Evolutionary conservation across 2,329 filamentous ascomycete species (phyloP), one percentile per base, ranked within the genome.

Genomic region (Pseudocercospora crystallina): DNA sequence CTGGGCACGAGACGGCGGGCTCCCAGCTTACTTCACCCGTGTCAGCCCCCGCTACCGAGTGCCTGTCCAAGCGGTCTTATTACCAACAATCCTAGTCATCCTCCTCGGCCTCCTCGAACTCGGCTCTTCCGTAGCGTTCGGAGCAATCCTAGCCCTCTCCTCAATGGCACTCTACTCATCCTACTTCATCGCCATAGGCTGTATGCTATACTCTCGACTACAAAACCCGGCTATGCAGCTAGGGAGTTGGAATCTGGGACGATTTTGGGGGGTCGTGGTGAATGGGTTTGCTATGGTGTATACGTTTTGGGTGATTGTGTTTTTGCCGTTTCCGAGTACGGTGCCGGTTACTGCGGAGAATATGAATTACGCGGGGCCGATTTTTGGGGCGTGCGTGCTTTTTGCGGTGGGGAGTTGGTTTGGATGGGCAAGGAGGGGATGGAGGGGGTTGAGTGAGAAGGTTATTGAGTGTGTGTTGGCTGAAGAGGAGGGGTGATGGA

Each of bases 261-360:
- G 20, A 7, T n/a, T n/a, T n/a, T 26, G 20, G 20, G 20, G 20
- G 3, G 20, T 26, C 7, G 20, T 7, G 7, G 49, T 76, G 47
- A 76, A 76, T 49, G 61, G 68, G 10, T 51, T 52, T 12, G 57
- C 64, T 5, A 36, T 66, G 34, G 41, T 69, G 3, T 81, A 76
- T 57, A 68, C 76, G 11, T 59, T 70, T 1, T 70, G 77, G 40
- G 68, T 75, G 3, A 72, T 78, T 47, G 68, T 79, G 48, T 77
- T 80, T 56, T 69, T 70, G 40, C 77, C 78, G 50, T 80, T 77
- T 62, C 78, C 78, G 0, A 58, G 66, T 0, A 36, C 31, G 0
- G 1, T 49, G 10, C 59, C 65, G 1, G 71, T 76, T 2, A 71
- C 65, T 3, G 58, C 68, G 2, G 56, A 61, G 13, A 69, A 65